Base-by-base conservation (phyloP, 257 asterid genomes). In the Galeopsis tetrahit region DNA sequence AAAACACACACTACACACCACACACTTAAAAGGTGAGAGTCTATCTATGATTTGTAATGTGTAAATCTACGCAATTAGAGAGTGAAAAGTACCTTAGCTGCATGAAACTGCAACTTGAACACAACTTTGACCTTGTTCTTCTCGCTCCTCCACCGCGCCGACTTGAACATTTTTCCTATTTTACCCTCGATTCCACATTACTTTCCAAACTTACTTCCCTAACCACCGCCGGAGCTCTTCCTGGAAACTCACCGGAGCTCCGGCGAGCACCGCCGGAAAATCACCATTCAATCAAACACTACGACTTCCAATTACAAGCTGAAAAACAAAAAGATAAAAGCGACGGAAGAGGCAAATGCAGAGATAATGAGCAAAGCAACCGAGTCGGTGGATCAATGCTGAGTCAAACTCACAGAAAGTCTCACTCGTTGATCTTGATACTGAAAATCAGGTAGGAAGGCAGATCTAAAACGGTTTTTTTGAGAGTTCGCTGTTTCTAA, bases 31-130 rank as follows among this genome's bases (percentile, higher is more conserved):
- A 63, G 6, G 38, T 7, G 21, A 3, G 13, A 36, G 28, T 55
- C 74, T 5, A 60, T 55, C 38, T 31, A 58, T 56, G 39, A 10
- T 51, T 11, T 33, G 4, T 10, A 53, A 57, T 57, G 63, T 53
- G 11, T 34, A 4, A 6, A 28, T 44, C 14, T 21, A 40, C 7
- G 53, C 21, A 56, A 34, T 51, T 28, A 6, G 55, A 66, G 59
- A 39, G 62, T 42, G 36, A 72, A 72, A 55, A 72, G 11, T 69
- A 94, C 99, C 96, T 89, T 89, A 81, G 97, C 81, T 75, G 97
- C 99, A 90, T 87, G 99, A 82, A 92, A 95, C 83, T 87, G 97
- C 90, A 95, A 77, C 85, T 85, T 92, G 86, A 92, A 95, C 63
- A 80, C 94, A 76, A 84, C 92, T 82, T 87, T 95, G 89, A 95